A percentile compares a stretch with the other conserved stretches of the same genome.
Evolutionary conservation across 2,329 filamentous ascomycete genomes (phyloP).

Genomic region (Nectriaceae sp.): DNA sequence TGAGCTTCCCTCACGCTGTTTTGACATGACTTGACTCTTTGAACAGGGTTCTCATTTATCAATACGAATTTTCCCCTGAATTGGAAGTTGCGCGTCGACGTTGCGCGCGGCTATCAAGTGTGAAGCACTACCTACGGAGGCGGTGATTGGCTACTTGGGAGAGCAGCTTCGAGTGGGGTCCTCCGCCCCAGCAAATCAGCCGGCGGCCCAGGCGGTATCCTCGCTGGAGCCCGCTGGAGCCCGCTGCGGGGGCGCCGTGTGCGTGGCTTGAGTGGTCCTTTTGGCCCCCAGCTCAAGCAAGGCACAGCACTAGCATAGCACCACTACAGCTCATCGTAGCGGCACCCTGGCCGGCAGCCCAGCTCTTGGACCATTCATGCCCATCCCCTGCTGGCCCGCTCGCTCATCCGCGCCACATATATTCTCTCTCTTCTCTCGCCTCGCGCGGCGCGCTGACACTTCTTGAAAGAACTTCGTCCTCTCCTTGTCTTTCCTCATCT

Average conservation of each 20-base stretch:
- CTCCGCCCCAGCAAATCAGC: conserved; percentile 27
- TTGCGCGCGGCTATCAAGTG: conserved; percentile 30
- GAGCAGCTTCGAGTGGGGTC: conserved; percentile 14
- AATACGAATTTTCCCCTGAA: no score
- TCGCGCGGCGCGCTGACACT: not conserved
- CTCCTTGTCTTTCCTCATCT: not conserved
- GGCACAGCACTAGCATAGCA: not conserved
- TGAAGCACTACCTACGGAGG: conserved; percentile 4
- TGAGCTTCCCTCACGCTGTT: no score
- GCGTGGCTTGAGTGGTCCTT: not conserved
- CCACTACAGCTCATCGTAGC: no score
- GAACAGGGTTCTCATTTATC: no score
- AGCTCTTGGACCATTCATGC: no score
- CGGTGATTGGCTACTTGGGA: conserved; percentile 16
- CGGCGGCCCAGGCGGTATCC: conserved; percentile 24
- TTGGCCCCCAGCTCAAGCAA: not conserved
- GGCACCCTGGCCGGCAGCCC: no score
- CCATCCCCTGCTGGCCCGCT: not conserved
- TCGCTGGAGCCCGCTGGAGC: conserved; percentile 1
- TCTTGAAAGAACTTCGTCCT: not conserved
- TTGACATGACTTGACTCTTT: no score
- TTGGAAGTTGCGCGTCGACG: no score
- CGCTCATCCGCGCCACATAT: not conserved
- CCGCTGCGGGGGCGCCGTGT: conserved; percentile 21
- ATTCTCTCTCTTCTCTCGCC: not conserved